Base-by-base conservation (phyloP, 768 basidiomycete genomes). In the Hysterangium stoloniferum region DNA sequence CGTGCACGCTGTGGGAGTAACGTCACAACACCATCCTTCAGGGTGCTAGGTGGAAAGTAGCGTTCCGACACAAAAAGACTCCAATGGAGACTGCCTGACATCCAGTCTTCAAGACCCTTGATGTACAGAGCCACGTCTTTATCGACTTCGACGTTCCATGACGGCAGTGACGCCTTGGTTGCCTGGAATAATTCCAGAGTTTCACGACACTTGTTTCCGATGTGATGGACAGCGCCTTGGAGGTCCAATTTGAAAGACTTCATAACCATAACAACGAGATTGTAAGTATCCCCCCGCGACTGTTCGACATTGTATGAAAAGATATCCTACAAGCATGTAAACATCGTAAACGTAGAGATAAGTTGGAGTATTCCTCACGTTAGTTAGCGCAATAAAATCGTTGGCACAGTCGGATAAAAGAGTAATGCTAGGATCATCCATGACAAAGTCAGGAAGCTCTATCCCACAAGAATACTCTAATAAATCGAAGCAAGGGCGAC, bases 81-180 rank as follows among this genome's bases (percentile, higher is more conserved):
- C 85, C 85, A 87, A 54, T 83, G 77, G 33, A 85, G 63, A 32
- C 77, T 79, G 67, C 82, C 85, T 28, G 82, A 75, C 25, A 71
- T 66, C 65, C 68, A 74, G 38, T 67, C 62, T 17, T 64, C 70
- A 12, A 74, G 55, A 12, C 71, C 68, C 35, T 68, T 58, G 22
- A 72, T 54, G 49, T 73, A 74, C 8, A 55, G 52, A 13, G 60
- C 61, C 31, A 85, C 81, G 62, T 79, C 77, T 12, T 61, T 63
- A 58, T 85, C 82, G 38, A 84, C 62, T 35, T 78, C 74, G 1
- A 71, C 66, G 6, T 76, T 77, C 81, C 83, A 85, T 1, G 78
- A 78, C 11, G 82, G 84, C 3, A 86, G 48, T 2, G 63, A 64
- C 27, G 58, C 35, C 9, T 62, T 46, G 24, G 63, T 61, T 7